Conservation (phyloP, 441 rosid species). For the Metrosideros polymorpha region DNA sequence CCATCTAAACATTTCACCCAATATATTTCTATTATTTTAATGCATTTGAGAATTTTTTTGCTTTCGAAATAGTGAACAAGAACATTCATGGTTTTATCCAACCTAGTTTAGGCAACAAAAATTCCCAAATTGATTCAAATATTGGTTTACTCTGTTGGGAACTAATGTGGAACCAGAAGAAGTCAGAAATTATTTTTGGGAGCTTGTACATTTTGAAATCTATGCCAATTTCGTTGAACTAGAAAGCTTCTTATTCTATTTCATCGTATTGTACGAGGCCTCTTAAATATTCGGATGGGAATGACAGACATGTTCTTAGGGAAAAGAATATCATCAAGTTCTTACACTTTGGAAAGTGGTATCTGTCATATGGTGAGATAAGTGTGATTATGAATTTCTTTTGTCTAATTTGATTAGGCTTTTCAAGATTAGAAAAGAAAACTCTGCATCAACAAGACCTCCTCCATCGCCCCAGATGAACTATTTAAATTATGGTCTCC, state of each 20-base stretch:
- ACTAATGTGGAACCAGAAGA: neutral
- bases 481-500: neutral
- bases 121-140: neutral
- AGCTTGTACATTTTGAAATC: neutral
- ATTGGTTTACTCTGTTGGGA: neutral
- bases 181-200: neutral
- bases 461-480: neutral
- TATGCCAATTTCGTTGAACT: neutral
- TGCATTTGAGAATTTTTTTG: neutral
- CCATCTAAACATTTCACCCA: too few species aligned
- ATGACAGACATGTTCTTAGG: neutral
- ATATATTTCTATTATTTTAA: neutral
- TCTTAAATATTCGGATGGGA: accelerated
- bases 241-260: neutral
- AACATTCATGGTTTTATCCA: neutral
- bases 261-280: neutral
- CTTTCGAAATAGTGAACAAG: neutral
- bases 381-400: neutral
- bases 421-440: too few species aligned
- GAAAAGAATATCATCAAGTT: neutral
- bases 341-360: neutral
- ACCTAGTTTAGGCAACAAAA: neutral
- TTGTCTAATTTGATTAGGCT: too few species aligned
- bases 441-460: neutral
- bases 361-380: accelerated